Percentiles rank a stretch among this genome's conserved stretches.
These are phyloP conservation scores for Daedaleopsis nitida DNA, from an alignment of 768 basidiomycete species.

Conservation along the genomic window DNA sequence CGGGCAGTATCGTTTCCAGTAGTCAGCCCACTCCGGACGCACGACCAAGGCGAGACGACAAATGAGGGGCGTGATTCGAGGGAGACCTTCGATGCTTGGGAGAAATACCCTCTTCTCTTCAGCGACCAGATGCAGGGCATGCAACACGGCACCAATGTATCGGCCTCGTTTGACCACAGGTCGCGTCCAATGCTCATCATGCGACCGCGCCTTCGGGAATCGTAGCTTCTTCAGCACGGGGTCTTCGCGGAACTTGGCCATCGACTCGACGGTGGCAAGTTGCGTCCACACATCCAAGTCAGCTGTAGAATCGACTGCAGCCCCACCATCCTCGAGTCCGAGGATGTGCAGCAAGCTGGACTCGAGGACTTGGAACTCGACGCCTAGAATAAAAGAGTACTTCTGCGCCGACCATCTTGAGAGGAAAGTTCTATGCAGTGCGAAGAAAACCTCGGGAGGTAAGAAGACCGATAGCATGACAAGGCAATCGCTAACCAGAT, in stretches of 20 bases:
- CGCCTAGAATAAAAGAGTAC: constrained; percentile 44
- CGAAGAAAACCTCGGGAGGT: constrained; percentile 55
- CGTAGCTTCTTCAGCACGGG: constrained; percentile 51
- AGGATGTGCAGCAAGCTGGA: constrained; percentile 54
- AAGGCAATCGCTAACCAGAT: constrained; percentile 60
- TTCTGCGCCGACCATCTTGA: constrained; percentile 53
- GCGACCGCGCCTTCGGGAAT: constrained; percentile 30
- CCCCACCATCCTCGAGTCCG: constrained; percentile 28
- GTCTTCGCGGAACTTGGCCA: constrained; percentile 59
- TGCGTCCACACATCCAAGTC: constrained; percentile 47
- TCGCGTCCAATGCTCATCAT: background rate
- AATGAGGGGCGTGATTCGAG: constrained; percentile 60
- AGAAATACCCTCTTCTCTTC: constrained; percentile 67
- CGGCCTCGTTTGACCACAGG: constrained; percentile 37
- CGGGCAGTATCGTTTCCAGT: constrained; percentile 85
- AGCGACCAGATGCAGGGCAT: constrained; percentile 78
- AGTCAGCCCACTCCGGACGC: constrained; percentile 88
- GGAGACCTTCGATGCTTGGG: constrained; percentile 55
- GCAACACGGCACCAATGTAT: constrained; percentile 60
- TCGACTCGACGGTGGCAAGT: constrained; percentile 46
- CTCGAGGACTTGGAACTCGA: constrained; percentile 60
- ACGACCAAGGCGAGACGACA: constrained; percentile 63
- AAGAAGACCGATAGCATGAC: constrained; percentile 64
- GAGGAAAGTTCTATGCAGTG: constrained; percentile 57
- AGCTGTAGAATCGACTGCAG: background rate